Percentiles rank a stretch among this genome's conserved stretches.
Evolutionary conservation across 495 filamentous ascomycete species (phyloP).

Genomic region (Physcia stellaris): DNA sequence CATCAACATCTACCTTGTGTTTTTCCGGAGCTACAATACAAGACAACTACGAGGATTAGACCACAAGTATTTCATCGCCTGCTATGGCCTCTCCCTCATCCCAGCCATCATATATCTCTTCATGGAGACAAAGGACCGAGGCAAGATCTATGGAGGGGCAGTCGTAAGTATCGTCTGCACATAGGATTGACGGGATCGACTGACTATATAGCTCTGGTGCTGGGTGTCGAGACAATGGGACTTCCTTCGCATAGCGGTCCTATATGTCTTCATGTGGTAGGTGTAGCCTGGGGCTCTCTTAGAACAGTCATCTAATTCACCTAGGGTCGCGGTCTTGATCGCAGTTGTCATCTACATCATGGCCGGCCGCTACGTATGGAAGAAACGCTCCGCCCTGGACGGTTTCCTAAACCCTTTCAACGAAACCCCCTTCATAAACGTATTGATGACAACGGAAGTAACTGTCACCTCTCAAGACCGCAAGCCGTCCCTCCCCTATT

Average conservation of each 20-base stretch:
- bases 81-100: conserved; percentile 66
- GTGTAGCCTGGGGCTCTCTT: conserved; percentile 3
- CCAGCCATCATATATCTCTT: conserved; percentile 58
- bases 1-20: conserved; percentile 74
- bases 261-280: conserved; percentile 75
- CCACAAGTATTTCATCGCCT: conserved; percentile 52
- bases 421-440: conserved; percentile 33
- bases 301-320: neutral
- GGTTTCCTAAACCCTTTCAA: conserved; percentile 22
- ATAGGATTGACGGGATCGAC: neutral
- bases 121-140: conserved; percentile 31
- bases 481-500: conserved; percentile 18
- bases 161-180: conserved; percentile 25
- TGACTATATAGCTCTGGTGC: conserved; percentile 48
- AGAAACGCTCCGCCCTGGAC: conserved; percentile 29
- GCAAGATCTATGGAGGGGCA: conserved; percentile 62
- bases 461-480: neutral
- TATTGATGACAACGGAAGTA: conserved; percentile 33
- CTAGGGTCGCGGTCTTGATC: conserved; percentile 42
- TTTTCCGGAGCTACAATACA: conserved; percentile 63
- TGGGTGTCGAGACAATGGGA: conserved; percentile 61
- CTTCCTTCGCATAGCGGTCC: conserved; percentile 56
- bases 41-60: conserved; percentile 55
- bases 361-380: conserved; percentile 56
- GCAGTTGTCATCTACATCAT: conserved; percentile 64